Evolutionary conservation across 768 basidiomycete species (phyloP), one percentile per base, ranked within the genome.

Genomic region (Infundibulicybe gibba): DNA sequence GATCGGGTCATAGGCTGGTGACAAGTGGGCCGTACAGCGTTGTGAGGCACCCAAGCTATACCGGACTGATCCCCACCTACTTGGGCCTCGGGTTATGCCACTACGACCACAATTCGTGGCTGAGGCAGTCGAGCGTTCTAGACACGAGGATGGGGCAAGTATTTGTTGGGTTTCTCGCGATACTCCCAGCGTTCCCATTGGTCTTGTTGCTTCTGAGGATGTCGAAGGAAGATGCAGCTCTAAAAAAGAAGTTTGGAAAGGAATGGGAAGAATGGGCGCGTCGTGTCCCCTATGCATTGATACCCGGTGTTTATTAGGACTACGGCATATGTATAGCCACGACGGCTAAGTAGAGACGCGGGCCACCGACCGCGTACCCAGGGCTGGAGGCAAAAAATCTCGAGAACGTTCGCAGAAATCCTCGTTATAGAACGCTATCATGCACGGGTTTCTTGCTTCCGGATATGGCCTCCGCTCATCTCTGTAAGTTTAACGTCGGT

Each of bases 261-360:
- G 63, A 62, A 21, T 70, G 68, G 67, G 57, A 61, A 12, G 43
- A 42, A 6, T 68, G 61, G 59, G 61, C 57, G 10, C 41, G 32
- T 3, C 41, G 30, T 15, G 66, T 67, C 8, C 52, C 51, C 25
- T 66, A 55, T 33, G 48, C 51, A 9, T 45, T 69, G 31, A 42
- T 69, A 17, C 68, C 68, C 6, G 52, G 56, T 12, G 45, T 67
- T 10, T 66, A 55, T 51, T 66, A 25, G 25, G n/a, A n/a, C n/a
- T n/a, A n/a, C n/a, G n/a, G n/a, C n/a, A n/a, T n/a, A n/a, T n/a
- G n/a, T n/a, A n/a, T n/a, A n/a, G n/a, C n/a, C n/a, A n/a, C n/a
- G n/a, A n/a, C n/a, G n/a, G n/a, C n/a, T n/a, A n/a, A n/a, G n/a
- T n/a, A n/a, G n/a, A n/a, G n/a, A n/a, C n/a, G n/a, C n/a, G n/a